Conservation (phyloP, 768 basidiomycete species). For the Russula olivacea region DNA sequence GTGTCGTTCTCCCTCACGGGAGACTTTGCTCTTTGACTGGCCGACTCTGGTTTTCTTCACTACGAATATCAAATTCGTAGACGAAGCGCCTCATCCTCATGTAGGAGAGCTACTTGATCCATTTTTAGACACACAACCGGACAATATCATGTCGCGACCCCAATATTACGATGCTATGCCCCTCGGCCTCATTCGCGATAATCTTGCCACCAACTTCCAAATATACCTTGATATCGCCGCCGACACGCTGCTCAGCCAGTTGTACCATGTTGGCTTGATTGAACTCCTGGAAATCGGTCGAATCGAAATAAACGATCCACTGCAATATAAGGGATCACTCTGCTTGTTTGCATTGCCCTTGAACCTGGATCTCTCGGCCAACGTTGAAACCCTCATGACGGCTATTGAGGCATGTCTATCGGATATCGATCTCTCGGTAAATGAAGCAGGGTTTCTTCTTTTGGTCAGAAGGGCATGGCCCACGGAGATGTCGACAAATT, state of each 20-base stretch:
- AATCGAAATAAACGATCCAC: slow-evolving; percentile 35
- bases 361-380: slow-evolving; percentile 62
- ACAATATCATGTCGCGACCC: slow-evolving; percentile 27
- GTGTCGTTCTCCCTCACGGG: slow-evolving; percentile 38
- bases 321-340: slow-evolving; percentile 33
- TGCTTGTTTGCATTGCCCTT: slow-evolving; percentile 66
- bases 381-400: slow-evolving; percentile 66
- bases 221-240: slow-evolving; percentile 50
- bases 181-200: slow-evolving; percentile 53
- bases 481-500: slow-evolving; percentile 63
- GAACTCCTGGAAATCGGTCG: slow-evolving; percentile 39
- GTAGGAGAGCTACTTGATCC: slow-evolving; percentile 38
- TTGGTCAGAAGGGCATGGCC: slow-evolving; percentile 71
- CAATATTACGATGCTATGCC: slow-evolving; percentile 53
- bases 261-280: slow-evolving; percentile 60
- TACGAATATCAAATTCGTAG: slow-evolving; percentile 46
- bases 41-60: slow-evolving; percentile 56
- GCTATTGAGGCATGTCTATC: slow-evolving; percentile 65
- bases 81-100: slow-evolving; percentile 12
- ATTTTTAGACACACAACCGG: slow-evolving; percentile 39
- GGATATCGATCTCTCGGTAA: slow-evolving; percentile 65
- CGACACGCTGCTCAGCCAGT: slow-evolving; percentile 48
- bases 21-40: slow-evolving; percentile 62
- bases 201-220: slow-evolving; percentile 53
- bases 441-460: slow-evolving; percentile 68